Evolutionary conservation across 768 basidiomycete genomes (phyloP).

Genomic region (Suillus discolor): DNA sequence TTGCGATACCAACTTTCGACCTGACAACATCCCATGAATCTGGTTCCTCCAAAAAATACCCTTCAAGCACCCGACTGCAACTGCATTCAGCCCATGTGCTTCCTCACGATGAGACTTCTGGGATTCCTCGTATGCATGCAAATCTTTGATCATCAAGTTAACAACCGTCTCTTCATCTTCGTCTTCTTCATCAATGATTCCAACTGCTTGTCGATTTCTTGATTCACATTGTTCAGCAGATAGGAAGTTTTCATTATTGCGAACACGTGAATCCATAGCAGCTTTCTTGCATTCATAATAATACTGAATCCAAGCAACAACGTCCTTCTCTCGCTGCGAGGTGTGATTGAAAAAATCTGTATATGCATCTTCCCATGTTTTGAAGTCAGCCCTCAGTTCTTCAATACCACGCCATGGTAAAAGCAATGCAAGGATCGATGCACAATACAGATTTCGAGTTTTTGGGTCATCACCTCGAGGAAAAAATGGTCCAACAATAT

Average conservation of each 20-base stretch:
- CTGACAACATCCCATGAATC: background rate
- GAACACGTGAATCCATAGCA: background rate
- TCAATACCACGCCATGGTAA: constrained; percentile 35
- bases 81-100: background rate
- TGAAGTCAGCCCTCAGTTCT: constrained; percentile 25
- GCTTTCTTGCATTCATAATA: constrained; percentile 27
- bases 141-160: background rate
- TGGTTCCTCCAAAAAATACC: no score
- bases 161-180: background rate
- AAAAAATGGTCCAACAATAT: constrained; percentile 40
- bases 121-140: background rate
- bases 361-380: constrained; percentile 29
- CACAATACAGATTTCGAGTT: constrained; percentile 31
- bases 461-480: constrained; percentile 30
- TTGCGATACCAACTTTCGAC: background rate
- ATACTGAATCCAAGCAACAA: constrained; percentile 36
- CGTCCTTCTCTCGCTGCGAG: background rate
- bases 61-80: background rate
- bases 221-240: no score
- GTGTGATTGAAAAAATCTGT: constrained; percentile 9
- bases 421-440: constrained; percentile 37
- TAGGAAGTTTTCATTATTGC: no score
- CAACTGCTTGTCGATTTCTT: no score
- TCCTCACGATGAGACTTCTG: background rate
- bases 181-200: background rate